Evolutionary conservation across 495 filamentous ascomycete species (phyloP), one percentile per base, ranked within the genome.

Genomic region (Annulohypoxylon maeteangense): DNA sequence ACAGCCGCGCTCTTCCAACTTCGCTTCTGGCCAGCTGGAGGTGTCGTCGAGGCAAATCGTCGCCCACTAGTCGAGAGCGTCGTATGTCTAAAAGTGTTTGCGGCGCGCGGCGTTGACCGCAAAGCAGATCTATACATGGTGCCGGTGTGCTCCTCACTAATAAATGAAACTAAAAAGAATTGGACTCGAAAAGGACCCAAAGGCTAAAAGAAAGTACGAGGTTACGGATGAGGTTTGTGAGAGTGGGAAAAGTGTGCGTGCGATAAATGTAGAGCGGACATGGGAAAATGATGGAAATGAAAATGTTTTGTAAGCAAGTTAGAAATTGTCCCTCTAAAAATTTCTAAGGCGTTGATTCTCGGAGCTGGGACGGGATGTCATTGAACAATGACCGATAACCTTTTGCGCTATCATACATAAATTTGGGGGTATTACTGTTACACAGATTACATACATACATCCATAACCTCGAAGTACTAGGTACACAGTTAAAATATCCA

Each of bases 1-100:
- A 84, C 72, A 7, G 82, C 84, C n/a, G 87, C 85, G 72, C 87
- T 92, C 86, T 92, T 98, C 93, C 92, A 97, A 74, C 89, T 90
- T 76, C 93, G 86, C 80, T 89, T 91, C 72, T 88, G 84, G 58
- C 81, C 75, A 4, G 89, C 81, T 58, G 45, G 5, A 23, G 91
- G 83, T 71, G 87, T 83, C 60, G 91, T 93, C 82, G 88, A 92
- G 79, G 91, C 85, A 75, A 93, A 90, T 78, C 93, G 88, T 68
- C 87, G 85, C 69, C 78, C 74, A 22, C 72, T 63, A 38, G 75
- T 67, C 5, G 72, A 44, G 59, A 75, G 32, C 58, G 63, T 58
- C 3, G 72, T 71, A 40, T 75, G 78, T 67, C 85, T 81, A 47
- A 79, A 71, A 32, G 76, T 74, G 55, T 78, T 77, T 62, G 81